Percentiles rank a stretch among this genome's conserved stretches.
phyloP scores from a whole-genome alignment of 768 basidiomycete genomes.

The Amanita jacksonii region DNA sequence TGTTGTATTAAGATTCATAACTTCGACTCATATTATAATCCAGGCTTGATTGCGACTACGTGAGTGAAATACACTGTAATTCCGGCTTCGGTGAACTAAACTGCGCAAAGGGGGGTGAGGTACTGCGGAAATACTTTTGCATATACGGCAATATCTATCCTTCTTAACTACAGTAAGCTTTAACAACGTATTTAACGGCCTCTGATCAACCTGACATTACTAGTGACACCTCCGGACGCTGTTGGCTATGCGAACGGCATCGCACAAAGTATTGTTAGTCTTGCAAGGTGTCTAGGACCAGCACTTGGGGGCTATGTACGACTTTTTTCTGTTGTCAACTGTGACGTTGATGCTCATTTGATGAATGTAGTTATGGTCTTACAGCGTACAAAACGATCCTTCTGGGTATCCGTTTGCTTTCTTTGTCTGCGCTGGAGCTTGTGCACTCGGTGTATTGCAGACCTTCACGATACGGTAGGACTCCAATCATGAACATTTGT shows the following conservation, averaged over 20 bases:
- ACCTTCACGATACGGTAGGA: slow-evolving; percentile 62
- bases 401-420: slow-evolving; percentile 72
- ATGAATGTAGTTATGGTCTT: slow-evolving; percentile 54
- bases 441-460: slow-evolving; percentile 53
- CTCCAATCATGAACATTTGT: slow-evolving; percentile 12
- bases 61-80: slow-evolving; percentile 6
- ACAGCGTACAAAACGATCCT: slow-evolving; percentile 58
- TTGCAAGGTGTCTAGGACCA: slow-evolving; percentile 86
- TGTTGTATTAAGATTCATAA: background rate
- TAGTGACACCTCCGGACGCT: slow-evolving; percentile 85
- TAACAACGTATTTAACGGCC: too few species aligned
- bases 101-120: slow-evolving; percentile 55
- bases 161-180: slow-evolving; percentile 70
- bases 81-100: slow-evolving; percentile 5
- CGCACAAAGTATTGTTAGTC: slow-evolving; percentile 90
- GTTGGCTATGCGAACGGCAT: slow-evolving; percentile 92
- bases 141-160: slow-evolving; percentile 85
- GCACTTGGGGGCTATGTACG: slow-evolving; percentile 76
- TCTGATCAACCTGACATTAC: too few species aligned
- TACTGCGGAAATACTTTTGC: slow-evolving; percentile 85
- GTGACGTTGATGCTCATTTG: slow-evolving; percentile 10
- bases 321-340: slow-evolving; percentile 11
- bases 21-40: background rate
- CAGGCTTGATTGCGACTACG: slow-evolving; percentile 3
- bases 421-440: slow-evolving; percentile 51